Percentiles rank a stretch among this genome's conserved stretches.
Evolutionary conservation across 306 rosid species (phyloP).

Genomic region (Urtica urens): DNA sequence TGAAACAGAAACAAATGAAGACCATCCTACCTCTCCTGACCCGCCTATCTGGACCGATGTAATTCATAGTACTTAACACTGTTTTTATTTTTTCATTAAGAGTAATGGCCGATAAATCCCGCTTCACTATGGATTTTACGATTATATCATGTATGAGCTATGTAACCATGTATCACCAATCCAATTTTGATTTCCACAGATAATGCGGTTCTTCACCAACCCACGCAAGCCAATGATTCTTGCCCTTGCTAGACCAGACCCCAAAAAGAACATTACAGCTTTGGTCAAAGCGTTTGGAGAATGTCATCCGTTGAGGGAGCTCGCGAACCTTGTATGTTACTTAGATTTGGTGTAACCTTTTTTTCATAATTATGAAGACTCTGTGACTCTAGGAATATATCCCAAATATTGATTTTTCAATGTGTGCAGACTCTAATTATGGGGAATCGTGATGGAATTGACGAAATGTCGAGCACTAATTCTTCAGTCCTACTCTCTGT

Average conservation of each 20-base stretch:
- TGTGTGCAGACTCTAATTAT: constrained; percentile 79
- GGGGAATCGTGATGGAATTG: constrained; percentile 98
- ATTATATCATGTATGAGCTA: constrained; percentile 13
- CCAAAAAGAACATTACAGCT: constrained; percentile 96
- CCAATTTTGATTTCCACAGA: constrained; percentile 35
- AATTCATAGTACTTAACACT: constrained; percentile 22
- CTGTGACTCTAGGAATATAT: constrained; percentile 11
- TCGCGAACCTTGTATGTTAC: constrained; percentile 78
- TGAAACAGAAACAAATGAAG: constrained; percentile 71
- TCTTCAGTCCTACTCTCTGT: constrained; percentile 87
- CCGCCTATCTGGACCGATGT: constrained; percentile 98
- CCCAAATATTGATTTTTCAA: constrained; percentile 4
- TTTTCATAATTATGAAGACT: constrained; percentile 20
- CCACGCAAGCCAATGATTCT: constrained; percentile 97
- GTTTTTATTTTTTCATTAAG: constrained; percentile 16
- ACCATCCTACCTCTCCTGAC: constrained; percentile 80
- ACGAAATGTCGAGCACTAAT: constrained; percentile 94
- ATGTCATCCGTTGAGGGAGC: constrained; percentile 91
- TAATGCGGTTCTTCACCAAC: constrained; percentile 92
- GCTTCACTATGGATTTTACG: constrained; percentile 13
- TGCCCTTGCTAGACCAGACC: constrained; percentile 98
- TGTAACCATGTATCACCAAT: constrained; percentile 17
- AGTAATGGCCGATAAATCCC: constrained; percentile 14
- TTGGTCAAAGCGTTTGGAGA: constrained; percentile 98
- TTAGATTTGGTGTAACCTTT: constrained; percentile 13